phyloP scores from a whole-genome alignment of 2,329 filamentous ascomycete genomes.

The Aspergillus quadrilineatus region DNA sequence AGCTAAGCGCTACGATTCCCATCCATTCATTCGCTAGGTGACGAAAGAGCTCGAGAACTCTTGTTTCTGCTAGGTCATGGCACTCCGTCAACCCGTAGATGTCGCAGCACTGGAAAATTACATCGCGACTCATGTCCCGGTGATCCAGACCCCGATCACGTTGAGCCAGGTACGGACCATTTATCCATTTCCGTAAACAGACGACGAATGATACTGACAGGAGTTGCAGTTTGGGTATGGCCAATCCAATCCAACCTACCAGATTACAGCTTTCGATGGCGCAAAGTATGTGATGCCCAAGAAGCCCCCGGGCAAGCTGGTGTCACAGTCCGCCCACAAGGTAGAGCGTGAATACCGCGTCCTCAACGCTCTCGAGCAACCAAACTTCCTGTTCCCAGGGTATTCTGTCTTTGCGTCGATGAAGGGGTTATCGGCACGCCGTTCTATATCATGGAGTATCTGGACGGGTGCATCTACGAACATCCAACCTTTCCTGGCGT shows the following conservation, averaged over 20 bases:
- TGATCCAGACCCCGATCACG: conserved; percentile 77
- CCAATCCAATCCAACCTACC: conserved; percentile 96
- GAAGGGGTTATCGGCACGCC: conserved; percentile 75
- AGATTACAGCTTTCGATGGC: conserved; percentile 72
- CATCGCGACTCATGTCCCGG: conserved; percentile 71
- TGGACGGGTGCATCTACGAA: conserved; percentile 90
- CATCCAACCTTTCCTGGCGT: conserved; percentile 79
- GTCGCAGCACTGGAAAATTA: conserved; percentile 74
- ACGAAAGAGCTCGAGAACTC: neutral
- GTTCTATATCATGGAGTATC: conserved; percentile 97
- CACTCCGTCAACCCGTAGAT: conserved; percentile 80
- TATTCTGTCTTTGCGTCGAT: conserved; percentile 85
- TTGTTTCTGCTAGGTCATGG: neutral
- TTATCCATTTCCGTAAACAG: neutral
- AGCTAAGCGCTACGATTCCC: too few relatives aligned
- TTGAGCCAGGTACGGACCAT: conserved; percentile 71
- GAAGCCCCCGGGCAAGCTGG: conserved; percentile 88
- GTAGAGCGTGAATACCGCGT: conserved; percentile 95
- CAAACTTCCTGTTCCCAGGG: conserved; percentile 79
- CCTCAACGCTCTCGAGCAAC: conserved; percentile 77
- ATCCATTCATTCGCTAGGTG: too few relatives aligned
- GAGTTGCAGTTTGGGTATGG: conserved; percentile 81
- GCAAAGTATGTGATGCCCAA: conserved; percentile 86
- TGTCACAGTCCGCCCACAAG: conserved; percentile 91
- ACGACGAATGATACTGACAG: neutral